These are phyloP conservation scores for Jaltomata sinuosa DNA, from an alignment of 257 asterid species.

Conservation along the genomic window DNA sequence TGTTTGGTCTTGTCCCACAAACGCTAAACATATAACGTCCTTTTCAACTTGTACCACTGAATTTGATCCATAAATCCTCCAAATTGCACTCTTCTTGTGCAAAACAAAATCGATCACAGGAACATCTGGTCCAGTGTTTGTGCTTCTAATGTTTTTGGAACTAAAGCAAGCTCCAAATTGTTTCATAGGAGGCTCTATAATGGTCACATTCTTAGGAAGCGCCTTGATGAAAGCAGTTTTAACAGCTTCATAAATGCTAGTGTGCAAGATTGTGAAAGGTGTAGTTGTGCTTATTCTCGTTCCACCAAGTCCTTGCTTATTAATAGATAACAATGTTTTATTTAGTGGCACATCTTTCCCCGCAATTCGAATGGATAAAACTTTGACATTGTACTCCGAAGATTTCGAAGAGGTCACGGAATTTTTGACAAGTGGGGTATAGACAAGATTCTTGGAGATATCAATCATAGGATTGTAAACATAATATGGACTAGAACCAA, in stretches of 20 bases:
- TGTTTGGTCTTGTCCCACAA: constrained; percentile 3
- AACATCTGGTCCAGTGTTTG: constrained; percentile 6
- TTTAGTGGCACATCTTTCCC: constrained; percentile 4
- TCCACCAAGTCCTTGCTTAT: constrained; percentile 9
- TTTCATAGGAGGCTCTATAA: neutral
- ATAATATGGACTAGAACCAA: neutral
- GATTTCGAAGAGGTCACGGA: neutral
- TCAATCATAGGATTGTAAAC: neutral
- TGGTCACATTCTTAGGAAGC: neutral
- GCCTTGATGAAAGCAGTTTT: constrained; percentile 1
- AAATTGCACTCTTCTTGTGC: neutral
- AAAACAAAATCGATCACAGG: constrained; percentile 19
- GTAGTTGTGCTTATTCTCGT: constrained; percentile 5
- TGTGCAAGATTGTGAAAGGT: constrained; percentile 10
- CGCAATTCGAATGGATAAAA: constrained; percentile 2
- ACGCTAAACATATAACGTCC: neutral
- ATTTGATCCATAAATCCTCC: constrained; percentile 7
- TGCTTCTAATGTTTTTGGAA: neutral
- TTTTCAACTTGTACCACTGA: neutral
- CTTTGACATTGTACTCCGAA: constrained; percentile 13
- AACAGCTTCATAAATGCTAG: constrained; percentile 9
- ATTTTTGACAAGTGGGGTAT: neutral
- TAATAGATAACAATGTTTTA: neutral
- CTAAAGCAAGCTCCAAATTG: constrained; percentile 14
- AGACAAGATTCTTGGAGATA: neutral